Evolutionary conservation across 2,329 filamentous ascomycete species (phyloP).

Genomic region (Scedosporium boydii): DNA sequence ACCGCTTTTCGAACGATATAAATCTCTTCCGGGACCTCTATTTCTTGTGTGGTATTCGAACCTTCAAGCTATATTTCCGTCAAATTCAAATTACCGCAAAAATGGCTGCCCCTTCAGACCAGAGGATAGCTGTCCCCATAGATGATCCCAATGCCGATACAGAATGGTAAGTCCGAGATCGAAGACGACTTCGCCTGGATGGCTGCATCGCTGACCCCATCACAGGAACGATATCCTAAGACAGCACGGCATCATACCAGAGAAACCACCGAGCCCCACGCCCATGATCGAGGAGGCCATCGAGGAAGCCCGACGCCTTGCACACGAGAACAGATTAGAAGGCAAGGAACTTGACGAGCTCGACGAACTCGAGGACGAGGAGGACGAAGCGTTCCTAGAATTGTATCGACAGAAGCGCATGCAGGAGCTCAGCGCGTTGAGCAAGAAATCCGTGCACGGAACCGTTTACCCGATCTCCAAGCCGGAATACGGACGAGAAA

Average conservation of each 20-base stretch:
- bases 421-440: conserved; percentile 66
- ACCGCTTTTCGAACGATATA: neutral
- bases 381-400: conserved; percentile 87
- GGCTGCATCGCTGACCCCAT: neutral
- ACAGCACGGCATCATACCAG: conserved; percentile 94
- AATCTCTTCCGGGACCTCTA: neutral
- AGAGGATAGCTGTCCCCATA: conserved; percentile 70
- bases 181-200: neutral
- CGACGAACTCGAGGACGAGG: conserved; percentile 86
- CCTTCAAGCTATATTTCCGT: neutral
- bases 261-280: conserved; percentile 91
- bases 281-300: conserved; percentile 95
- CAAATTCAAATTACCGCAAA: conserved; percentile 41
- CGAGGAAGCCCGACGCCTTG: conserved; percentile 68
- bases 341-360: conserved; percentile 92
- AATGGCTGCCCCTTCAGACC: conserved; percentile 55
- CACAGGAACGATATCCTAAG: conserved; percentile 94
- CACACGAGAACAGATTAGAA: conserved; percentile 86
- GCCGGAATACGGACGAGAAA: conserved; percentile 81
- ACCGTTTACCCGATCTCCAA: conserved; percentile 91
- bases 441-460: conserved; percentile 72
- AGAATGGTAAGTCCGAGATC: conserved; percentile 61
- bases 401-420: conserved; percentile 82
- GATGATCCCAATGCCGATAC: conserved; percentile 96
- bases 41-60: no score